These are phyloP conservation scores for Candida railenensis DNA, from an alignment of 805 yeast species.

Conservation along the genomic window DNA sequence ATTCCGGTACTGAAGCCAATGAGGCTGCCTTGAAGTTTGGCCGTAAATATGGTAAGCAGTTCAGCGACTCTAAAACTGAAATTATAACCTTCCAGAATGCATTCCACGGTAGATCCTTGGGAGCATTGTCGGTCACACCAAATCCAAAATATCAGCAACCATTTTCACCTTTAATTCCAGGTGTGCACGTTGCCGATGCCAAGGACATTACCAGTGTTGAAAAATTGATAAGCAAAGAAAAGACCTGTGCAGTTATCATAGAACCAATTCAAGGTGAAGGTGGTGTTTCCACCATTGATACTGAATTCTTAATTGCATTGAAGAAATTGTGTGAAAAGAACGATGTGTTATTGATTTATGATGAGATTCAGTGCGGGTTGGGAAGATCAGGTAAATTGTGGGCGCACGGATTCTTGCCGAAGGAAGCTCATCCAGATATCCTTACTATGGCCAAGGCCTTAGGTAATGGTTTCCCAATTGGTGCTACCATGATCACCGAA, in stretches of 20 bases:
- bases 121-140: slow-evolving; percentile 88
- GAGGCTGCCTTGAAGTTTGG: slow-evolving; percentile 63
- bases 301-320: slow-evolving; percentile 64
- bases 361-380: slow-evolving; percentile 96
- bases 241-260: slow-evolving; percentile 87
- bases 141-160: slow-evolving; percentile 92
- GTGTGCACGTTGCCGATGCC: slow-evolving; percentile 67
- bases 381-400: slow-evolving; percentile 91
- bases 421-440: slow-evolving; percentile 90
- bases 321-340: slow-evolving; percentile 65
- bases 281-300: slow-evolving; percentile 71
- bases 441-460: slow-evolving; percentile 93
- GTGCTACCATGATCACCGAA: slow-evolving; percentile 87
- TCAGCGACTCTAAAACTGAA: slow-evolving; percentile 60
- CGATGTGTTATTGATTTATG: slow-evolving; percentile 79
- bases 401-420: slow-evolving; percentile 81
- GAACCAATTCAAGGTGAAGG: slow-evolving; percentile 99
- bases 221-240: slow-evolving; percentile 49
- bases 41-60: slow-evolving; percentile 71
- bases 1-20: slow-evolving; percentile 61
- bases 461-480: slow-evolving; percentile 96
- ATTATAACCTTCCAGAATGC: slow-evolving; percentile 84
- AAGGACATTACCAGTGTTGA: slow-evolving; percentile 61
- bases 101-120: slow-evolving; percentile 95
- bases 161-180: slow-evolving; percentile 89